phyloP scores from a whole-genome alignment of 1,284 basidiomycete species.

The Ustilago trichophora region DNA sequence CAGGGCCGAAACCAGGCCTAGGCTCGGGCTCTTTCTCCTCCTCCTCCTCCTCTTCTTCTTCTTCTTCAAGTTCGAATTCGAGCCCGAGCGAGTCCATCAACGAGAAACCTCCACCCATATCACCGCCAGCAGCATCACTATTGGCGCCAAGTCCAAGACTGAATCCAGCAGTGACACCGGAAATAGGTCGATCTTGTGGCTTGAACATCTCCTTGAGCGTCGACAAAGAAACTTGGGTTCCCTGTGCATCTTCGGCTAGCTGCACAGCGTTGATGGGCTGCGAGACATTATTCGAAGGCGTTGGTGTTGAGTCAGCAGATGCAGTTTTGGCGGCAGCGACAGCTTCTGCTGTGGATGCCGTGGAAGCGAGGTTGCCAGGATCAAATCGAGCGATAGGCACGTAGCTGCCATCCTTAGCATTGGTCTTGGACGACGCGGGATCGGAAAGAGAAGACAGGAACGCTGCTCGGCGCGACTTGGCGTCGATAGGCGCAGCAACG shows the following conservation, averaged over 20 bases:
- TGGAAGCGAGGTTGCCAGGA: constrained; percentile 16
- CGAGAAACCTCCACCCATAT: constrained; percentile 41
- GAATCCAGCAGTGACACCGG: constrained; percentile 14
- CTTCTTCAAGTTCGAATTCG: constrained; percentile 49
- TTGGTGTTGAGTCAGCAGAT: neutral
- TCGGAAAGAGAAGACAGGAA: constrained; percentile 17
- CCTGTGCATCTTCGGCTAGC: neutral
- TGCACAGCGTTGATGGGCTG: neutral
- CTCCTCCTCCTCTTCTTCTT: constrained; percentile 36
- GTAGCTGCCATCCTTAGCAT: constrained; percentile 2
- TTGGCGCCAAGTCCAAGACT: constrained; percentile 15
- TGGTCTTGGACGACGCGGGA: neutral
- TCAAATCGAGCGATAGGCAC: constrained; percentile 42
- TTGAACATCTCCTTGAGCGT: constrained; percentile 62
- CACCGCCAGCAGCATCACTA: constrained; percentile 2
- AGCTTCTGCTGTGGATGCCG: neutral
- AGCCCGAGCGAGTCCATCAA: constrained; percentile 56
- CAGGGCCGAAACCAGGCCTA: neutral
- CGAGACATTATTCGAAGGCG: neutral
- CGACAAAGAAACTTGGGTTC: constrained; percentile 34
- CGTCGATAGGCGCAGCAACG: constrained; percentile 3
- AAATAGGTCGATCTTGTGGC: constrained; percentile 39
- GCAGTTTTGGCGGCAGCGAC: neutral
- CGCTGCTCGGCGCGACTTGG: constrained; percentile 26
- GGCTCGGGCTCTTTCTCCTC: constrained; percentile 8